Evolutionary conservation across 352 stramenopile genomes (phyloP).

Genomic region (Thraustochytrium striatum): DNA sequence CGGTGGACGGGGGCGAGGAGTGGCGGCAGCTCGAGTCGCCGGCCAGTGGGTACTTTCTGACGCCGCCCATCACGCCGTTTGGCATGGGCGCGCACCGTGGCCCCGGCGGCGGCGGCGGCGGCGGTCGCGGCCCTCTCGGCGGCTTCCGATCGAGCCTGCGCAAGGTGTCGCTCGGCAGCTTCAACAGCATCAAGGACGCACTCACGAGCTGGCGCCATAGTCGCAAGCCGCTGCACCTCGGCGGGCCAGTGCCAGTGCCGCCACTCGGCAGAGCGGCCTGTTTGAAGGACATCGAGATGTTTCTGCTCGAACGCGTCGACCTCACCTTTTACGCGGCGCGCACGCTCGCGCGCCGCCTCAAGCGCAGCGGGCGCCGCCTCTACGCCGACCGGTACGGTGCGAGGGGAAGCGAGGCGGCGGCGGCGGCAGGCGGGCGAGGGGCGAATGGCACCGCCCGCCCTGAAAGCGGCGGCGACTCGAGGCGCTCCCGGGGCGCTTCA

Average conservation of each 20-base stretch:
- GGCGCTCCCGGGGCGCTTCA: background rate
- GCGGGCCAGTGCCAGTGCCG: constrained; percentile 14
- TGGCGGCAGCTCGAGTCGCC: background rate
- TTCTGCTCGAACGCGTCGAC: constrained; percentile 38
- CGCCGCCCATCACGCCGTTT: constrained; percentile 42
- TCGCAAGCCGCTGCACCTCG: constrained; percentile 4
- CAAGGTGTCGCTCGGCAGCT: constrained; percentile 43
- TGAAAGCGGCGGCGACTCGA: background rate
- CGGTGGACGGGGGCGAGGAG: background rate
- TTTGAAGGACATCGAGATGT: constrained; percentile 48
- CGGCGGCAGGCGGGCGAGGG: background rate
- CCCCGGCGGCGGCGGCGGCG: background rate
- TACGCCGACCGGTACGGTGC: too few species aligned
- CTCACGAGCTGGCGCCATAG: constrained; percentile 33
- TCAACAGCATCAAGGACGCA: constrained; percentile 28
- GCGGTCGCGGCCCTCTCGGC: too few species aligned
- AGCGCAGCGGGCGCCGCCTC: background rate
- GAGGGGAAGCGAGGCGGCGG: background rate
- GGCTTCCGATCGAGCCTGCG: background rate
- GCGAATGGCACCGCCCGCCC: background rate
- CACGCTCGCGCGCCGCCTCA: constrained; percentile 22
- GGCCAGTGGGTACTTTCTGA: constrained; percentile 29
- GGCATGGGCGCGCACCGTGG: background rate
- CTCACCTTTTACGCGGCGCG: constrained; percentile 35
- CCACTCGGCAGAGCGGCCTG: constrained; percentile 12